Percentiles rank a stretch among this genome's conserved stretches.
Conservation (phyloP, 179 eudicot species). For the Dionaea muscipula region DNA sequence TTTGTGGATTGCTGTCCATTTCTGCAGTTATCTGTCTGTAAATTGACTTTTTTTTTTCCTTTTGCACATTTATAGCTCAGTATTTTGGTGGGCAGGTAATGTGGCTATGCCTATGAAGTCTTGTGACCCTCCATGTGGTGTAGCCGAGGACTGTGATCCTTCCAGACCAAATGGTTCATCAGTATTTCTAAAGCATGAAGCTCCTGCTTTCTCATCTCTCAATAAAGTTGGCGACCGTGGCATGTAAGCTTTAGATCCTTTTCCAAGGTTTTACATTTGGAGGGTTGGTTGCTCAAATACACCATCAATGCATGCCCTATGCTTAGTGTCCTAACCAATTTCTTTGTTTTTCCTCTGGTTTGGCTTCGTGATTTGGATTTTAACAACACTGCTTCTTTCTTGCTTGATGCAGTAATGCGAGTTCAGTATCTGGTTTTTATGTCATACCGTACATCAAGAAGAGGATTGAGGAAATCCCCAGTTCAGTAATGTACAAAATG, state of each 20-base stretch:
- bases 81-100: constrained; percentile 12
- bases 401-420: constrained; percentile 35
- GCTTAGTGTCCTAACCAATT: no score
- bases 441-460: constrained; percentile 51
- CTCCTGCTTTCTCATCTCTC: constrained; percentile 22
- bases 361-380: not conserved
- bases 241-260: constrained; percentile 15
- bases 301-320: not conserved
- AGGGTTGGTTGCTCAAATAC: not conserved
- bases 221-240: constrained; percentile 13
- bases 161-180: constrained; percentile 19
- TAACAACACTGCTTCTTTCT: not conserved
- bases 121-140: constrained; percentile 22
- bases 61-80: not conserved
- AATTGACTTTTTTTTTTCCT: not conserved
- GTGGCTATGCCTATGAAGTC: constrained; percentile 15
- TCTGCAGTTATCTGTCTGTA: not conserved
- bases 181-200: constrained; percentile 23
- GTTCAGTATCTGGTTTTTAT: constrained; percentile 26
- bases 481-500: constrained; percentile 14
- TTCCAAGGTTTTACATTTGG: not conserved
- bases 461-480: constrained; percentile 32
- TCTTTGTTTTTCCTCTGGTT: not conserved
- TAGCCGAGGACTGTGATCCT: constrained; percentile 21
- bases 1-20: no score